Conservation (phyloP, 2,329 filamentous ascomycete species). For the Fusarium equiseti region DNA sequence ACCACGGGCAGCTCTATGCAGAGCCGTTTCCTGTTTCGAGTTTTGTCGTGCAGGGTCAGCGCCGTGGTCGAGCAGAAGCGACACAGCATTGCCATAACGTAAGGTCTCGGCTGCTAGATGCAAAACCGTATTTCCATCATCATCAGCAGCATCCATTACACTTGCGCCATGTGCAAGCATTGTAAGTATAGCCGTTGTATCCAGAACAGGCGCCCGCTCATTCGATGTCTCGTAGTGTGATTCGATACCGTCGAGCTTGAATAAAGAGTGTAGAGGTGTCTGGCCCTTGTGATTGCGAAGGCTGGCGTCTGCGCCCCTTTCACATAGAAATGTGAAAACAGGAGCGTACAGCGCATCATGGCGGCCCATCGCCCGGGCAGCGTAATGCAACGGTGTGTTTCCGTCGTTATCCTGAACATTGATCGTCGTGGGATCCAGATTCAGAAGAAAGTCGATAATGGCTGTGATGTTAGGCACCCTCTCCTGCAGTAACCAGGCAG, state of each 20-base stretch:
- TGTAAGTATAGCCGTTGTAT: background rate
- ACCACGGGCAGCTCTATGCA: background rate
- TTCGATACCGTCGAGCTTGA: no score
- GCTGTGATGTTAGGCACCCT: no score
- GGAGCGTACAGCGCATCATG: background rate
- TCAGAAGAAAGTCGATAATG: background rate
- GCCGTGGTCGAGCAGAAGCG: background rate
- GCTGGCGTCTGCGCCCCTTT: background rate
- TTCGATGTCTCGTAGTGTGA: no score
- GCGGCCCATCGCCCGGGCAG: background rate
- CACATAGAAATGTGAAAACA: background rate
- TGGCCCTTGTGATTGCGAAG: background rate
- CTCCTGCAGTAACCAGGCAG: no score
- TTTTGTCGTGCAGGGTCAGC: rapidly evolving
- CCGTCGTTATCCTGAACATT: background rate
- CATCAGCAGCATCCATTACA: rapidly evolving
- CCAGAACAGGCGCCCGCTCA: no score
- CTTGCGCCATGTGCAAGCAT: background rate
- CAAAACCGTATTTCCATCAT: rapidly evolving
- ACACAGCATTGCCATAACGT: background rate
- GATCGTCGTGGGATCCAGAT: background rate
- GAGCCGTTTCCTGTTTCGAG: rapidly evolving
- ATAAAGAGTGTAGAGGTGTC: background rate
- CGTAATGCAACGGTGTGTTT: background rate
- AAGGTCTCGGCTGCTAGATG: background rate